A percentile compares a stretch with the other conserved stretches of the same genome.
phyloP scores from a whole-genome alignment of 257 asterid species.

The Salvia rosmarinus region DNA sequence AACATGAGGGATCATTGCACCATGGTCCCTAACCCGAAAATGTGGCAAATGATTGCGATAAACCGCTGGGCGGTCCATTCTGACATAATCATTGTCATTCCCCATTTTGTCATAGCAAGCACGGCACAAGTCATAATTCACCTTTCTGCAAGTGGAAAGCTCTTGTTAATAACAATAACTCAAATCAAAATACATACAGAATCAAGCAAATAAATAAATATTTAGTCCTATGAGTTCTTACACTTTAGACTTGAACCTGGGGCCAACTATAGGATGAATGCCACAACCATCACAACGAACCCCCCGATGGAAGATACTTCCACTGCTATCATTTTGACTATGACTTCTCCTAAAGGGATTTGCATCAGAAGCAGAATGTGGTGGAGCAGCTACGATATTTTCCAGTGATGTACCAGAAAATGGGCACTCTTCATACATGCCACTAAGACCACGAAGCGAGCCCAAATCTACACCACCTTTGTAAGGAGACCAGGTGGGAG shows the following conservation, averaged over 20 bases:
- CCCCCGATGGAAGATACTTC: constrained; percentile 69
- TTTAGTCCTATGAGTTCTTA: constrained; percentile 43
- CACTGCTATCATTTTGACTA: constrained; percentile 42
- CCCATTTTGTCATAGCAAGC: constrained; percentile 72
- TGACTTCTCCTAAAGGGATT: constrained; percentile 38
- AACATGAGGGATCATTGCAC: constrained; percentile 37
- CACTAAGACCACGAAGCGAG: not conserved
- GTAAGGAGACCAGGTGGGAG: constrained; percentile 24
- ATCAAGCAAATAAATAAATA: not conserved
- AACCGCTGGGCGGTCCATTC: constrained; percentile 63
- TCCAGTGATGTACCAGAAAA: constrained; percentile 48
- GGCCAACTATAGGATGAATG: constrained; percentile 77
- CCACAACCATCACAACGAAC: constrained; percentile 94
- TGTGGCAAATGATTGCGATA: constrained; percentile 29
- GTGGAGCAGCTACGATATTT: constrained; percentile 31
- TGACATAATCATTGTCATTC: constrained; percentile 52
- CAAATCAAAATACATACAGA: not conserved
- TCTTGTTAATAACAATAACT: no score
- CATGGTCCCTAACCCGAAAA: constrained; percentile 38
- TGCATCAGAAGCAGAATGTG: constrained; percentile 31
- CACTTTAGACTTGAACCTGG: constrained; percentile 89
- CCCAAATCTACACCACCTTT: not conserved
- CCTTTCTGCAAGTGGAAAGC: constrained; percentile 55
- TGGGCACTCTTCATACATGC: constrained; percentile 44
- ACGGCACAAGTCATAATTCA: constrained; percentile 77